Percentiles rank a stretch among this genome's conserved stretches.
Evolutionary conservation across 2,329 filamentous ascomycete genomes (phyloP).

Genomic region (Bipolaris zeicola): DNA sequence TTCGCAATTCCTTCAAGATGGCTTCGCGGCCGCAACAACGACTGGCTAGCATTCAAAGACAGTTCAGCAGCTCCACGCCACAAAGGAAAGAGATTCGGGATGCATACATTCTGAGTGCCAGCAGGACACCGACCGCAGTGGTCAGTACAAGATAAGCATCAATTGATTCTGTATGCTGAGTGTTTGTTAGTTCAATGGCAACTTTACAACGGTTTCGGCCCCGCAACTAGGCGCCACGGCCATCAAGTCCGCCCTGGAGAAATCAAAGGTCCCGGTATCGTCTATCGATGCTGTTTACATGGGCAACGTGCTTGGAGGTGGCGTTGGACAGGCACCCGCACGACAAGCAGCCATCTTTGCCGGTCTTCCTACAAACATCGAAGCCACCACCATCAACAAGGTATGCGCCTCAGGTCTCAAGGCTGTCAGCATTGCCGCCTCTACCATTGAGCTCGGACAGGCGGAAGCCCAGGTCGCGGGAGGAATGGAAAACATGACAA

Average conservation of each 20-base stretch:
- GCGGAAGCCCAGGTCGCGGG: slow-evolving; percentile 89
- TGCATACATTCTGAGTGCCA: slow-evolving; percentile 90
- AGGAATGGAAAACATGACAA: slow-evolving; percentile 98
- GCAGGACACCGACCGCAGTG: slow-evolving; percentile 88
- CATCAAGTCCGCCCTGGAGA: slow-evolving; percentile 88
- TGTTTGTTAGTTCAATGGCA: slow-evolving; percentile 83
- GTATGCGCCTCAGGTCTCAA: slow-evolving; percentile 96
- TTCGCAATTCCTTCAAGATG: slow-evolving; percentile 44
- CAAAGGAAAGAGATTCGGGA: slow-evolving; percentile 74
- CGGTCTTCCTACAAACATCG: slow-evolving; percentile 77
- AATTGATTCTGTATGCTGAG: slow-evolving; percentile 4
- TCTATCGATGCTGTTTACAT: slow-evolving; percentile 94
- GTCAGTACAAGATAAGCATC: slow-evolving; percentile 53
- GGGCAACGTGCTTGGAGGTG: slow-evolving; percentile 89
- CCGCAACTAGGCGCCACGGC: slow-evolving; percentile 88
- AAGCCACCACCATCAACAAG: slow-evolving; percentile 95
- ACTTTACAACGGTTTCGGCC: slow-evolving; percentile 80
- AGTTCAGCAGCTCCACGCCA: slow-evolving; percentile 43
- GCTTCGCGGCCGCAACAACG: slow-evolving; percentile 46
- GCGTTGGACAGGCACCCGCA: slow-evolving; percentile 86
- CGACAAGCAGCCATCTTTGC: slow-evolving; percentile 90
- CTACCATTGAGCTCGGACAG: slow-evolving; percentile 91
- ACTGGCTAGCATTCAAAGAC: slow-evolving; percentile 45
- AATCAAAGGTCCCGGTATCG: slow-evolving; percentile 79
- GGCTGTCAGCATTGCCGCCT: slow-evolving; percentile 85